Conservation (phyloP, 2,329 filamentous ascomycete genomes). For the Talaromyces sp. region DNA sequence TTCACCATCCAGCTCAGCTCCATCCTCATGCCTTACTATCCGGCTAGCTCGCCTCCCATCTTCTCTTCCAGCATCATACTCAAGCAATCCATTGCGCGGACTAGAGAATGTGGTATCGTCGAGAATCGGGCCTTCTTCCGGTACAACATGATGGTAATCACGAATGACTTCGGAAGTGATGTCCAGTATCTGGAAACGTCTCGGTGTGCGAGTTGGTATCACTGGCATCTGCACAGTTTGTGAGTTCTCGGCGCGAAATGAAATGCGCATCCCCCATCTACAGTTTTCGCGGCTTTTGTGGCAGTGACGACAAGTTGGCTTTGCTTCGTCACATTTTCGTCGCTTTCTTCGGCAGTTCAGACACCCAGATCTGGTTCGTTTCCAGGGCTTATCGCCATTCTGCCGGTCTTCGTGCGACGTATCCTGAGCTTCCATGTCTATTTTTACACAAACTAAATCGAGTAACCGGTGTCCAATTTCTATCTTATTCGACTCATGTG, state of each 20-base stretch:
- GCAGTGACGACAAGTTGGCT: conserved; percentile 4
- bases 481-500: not conserved
- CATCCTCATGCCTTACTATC: not conserved
- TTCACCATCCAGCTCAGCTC: not conserved
- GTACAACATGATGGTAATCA: conserved; percentile 7
- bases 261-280: conserved; percentile 9
- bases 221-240: conserved; percentile 6
- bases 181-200: conserved; percentile 2
- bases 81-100: not conserved
- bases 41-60: not conserved
- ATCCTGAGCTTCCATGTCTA: not conserved
- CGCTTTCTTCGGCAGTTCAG: conserved; percentile 6
- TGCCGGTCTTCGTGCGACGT: not conserved
- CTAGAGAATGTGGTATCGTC: not conserved
- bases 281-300: conserved; percentile 2
- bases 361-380: conserved; percentile 11
- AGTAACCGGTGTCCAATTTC: no score
- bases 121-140: not conserved
- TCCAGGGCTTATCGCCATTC: not conserved
- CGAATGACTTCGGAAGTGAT: conserved; percentile 8
- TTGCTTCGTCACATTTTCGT: conserved; percentile 7
- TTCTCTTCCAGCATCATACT: not conserved
- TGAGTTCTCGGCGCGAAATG: conserved; percentile 5
- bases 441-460: no score
- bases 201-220: not conserved